Conservation (phyloP, 768 basidiomycete species). For the Boletus eberwhitei region DNA sequence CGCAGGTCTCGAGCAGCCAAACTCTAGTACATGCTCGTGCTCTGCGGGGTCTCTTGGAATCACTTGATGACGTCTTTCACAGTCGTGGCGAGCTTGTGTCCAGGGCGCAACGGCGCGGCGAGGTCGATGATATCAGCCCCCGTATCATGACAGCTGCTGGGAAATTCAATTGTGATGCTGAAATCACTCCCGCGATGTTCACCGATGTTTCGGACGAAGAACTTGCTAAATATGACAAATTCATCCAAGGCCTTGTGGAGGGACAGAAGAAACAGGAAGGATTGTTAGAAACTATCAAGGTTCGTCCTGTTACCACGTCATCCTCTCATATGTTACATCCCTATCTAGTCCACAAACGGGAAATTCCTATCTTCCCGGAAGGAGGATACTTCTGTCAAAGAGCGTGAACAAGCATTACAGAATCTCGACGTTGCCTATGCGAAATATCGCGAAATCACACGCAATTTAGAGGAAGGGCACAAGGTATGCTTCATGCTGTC, state of each 20-base stretch:
- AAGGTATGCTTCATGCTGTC: slow-evolving; percentile 45
- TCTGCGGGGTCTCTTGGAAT: slow-evolving; percentile 72
- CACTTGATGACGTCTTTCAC: slow-evolving; percentile 68
- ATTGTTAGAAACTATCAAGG: slow-evolving; percentile 67
- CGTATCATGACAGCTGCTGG: slow-evolving; percentile 64
- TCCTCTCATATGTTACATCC: background rate
- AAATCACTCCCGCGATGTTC: slow-evolving; percentile 84
- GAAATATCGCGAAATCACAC: slow-evolving; percentile 81
- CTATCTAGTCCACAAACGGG: slow-evolving; percentile 58
- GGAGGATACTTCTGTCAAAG: slow-evolving; percentile 74
- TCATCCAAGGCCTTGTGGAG: slow-evolving; percentile 55
- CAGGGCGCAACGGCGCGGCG: slow-evolving; percentile 58
- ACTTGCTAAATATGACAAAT: slow-evolving; percentile 77
- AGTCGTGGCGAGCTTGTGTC: slow-evolving; percentile 59
- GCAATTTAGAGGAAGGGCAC: slow-evolving; percentile 85
- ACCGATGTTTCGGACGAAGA: slow-evolving; percentile 79
- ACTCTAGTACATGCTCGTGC: slow-evolving; percentile 66
- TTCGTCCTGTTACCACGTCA: slow-evolving; percentile 28
- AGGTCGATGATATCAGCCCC: slow-evolving; percentile 69
- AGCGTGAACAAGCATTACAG: slow-evolving; percentile 78
- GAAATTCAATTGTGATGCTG: slow-evolving; percentile 60
- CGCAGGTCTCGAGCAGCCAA: slow-evolving; percentile 40
- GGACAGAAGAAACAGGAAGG: slow-evolving; percentile 59
- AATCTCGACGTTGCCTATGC: slow-evolving; percentile 81
- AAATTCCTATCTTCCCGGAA: slow-evolving; percentile 72